A percentile compares a stretch with the other conserved stretches of the same genome.
phyloP scores from a whole-genome alignment of 2,329 filamentous ascomycete species.

The Cladosporium sp. region DNA sequence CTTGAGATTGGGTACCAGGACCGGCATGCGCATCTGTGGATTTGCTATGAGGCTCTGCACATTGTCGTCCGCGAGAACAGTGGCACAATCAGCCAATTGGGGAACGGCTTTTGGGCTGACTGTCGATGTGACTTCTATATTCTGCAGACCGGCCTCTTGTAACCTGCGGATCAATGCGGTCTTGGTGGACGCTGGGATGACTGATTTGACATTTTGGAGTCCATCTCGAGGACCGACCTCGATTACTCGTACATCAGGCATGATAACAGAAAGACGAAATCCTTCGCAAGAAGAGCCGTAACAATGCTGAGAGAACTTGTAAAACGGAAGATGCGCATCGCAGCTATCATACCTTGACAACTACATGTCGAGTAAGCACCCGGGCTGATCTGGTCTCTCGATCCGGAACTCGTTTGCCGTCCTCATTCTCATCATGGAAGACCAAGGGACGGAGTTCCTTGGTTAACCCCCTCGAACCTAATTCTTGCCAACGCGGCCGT shows the following conservation, averaged over 20 bases:
- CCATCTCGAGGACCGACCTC: slow-evolving; percentile 58
- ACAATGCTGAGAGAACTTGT: not conserved
- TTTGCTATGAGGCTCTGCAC: not conserved
- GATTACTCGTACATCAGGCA: slow-evolving; percentile 48
- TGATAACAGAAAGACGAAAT: not conserved
- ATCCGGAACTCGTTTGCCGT: not conserved
- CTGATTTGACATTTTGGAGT: slow-evolving; percentile 55
- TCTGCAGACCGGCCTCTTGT: slow-evolving; percentile 51
- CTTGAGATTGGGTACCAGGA: slow-evolving; percentile 46
- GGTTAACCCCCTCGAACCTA: not conserved
- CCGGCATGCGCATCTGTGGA: slow-evolving; percentile 33
- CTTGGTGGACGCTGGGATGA: slow-evolving; percentile 52
- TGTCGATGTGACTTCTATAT: slow-evolving; percentile 57
- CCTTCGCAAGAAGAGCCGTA: not conserved
- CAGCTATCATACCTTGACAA: not conserved
- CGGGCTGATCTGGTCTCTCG: not conserved
- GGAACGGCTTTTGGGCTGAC: slow-evolving; percentile 58
- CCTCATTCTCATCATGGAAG: not conserved
- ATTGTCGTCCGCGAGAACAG: slow-evolving; percentile 23
- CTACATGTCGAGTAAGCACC: not conserved
- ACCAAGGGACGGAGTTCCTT: not conserved
- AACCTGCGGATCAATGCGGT: slow-evolving; percentile 52
- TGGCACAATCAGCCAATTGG: slow-evolving; percentile 41
- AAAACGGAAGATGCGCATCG: not conserved
- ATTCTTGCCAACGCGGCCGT: not conserved